Percentiles rank a stretch among this genome's conserved stretches.
Conservation (phyloP, 2,329 filamentous ascomycete species). For the Teratosphaeria destructans region DNA sequence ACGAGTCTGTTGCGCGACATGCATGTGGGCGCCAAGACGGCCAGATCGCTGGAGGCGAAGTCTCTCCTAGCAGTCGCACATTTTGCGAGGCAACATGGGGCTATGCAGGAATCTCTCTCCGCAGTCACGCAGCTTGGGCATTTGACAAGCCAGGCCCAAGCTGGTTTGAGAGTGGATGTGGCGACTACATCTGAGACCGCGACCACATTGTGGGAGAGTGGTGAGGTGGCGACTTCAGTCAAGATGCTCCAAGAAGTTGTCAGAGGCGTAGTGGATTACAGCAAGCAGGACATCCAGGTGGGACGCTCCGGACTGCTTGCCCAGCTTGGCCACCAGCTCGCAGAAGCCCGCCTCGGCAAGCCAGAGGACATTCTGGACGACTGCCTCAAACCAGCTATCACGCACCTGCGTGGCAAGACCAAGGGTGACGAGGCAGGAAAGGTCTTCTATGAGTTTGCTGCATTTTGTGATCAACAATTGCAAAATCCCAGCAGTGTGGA, state of each 20-base stretch:
- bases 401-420: slow-evolving; percentile 60
- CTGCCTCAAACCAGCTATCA: slow-evolving; percentile 75
- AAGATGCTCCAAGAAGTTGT: slow-evolving; percentile 64
- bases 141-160: slow-evolving; percentile 57
- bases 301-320: slow-evolving; percentile 72
- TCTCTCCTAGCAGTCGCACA: slow-evolving; percentile 65
- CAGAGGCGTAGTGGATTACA: slow-evolving; percentile 14
- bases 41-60: slow-evolving; percentile 63
- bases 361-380: slow-evolving; percentile 80
- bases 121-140: slow-evolving; percentile 74
- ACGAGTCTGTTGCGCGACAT: slow-evolving; percentile 51
- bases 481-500: slow-evolving; percentile 76
- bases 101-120: slow-evolving; percentile 76
- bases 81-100: slow-evolving; percentile 69
- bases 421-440: slow-evolving; percentile 67
- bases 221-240: slow-evolving; percentile 81
- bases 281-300: slow-evolving; percentile 60
- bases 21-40: slow-evolving; percentile 51
- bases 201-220: slow-evolving; percentile 86
- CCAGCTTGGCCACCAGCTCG: slow-evolving; percentile 78
- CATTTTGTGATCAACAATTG: slow-evolving; percentile 89
- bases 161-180: slow-evolving; percentile 69
- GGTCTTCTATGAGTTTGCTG: slow-evolving; percentile 89
- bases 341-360: slow-evolving; percentile 80
- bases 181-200: slow-evolving; percentile 73